Evolutionary conservation across 202 grass and related monocot genomes (phyloP).

Genomic region (Carex sylvatica): DNA sequence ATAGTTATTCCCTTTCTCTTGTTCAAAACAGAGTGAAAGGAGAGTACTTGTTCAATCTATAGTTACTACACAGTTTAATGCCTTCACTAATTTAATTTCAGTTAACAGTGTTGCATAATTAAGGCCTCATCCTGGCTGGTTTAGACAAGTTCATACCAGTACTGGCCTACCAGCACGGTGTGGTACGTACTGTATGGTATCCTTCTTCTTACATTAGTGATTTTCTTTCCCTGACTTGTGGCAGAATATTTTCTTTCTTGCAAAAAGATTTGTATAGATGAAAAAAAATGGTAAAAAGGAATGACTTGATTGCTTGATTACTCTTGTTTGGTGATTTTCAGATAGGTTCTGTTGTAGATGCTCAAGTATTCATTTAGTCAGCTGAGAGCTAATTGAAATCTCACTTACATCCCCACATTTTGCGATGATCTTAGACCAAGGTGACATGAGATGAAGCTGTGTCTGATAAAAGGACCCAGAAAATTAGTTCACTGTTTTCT

Average conservation of each 20-base stretch:
- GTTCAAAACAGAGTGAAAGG: background rate
- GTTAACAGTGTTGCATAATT: background rate
- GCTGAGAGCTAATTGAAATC: background rate
- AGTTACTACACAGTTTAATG: background rate
- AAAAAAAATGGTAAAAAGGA: background rate
- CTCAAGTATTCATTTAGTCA: slow-evolving; percentile 1
- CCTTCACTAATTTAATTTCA: background rate
- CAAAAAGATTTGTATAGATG: background rate
- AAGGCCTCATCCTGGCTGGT: background rate
- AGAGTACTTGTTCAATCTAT: background rate
- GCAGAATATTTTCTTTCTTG: background rate
- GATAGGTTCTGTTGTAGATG: background rate
- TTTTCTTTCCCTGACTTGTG: background rate
- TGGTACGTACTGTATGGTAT: background rate
- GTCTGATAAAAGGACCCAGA: background rate
- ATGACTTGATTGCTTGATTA: background rate
- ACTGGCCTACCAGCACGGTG: background rate
- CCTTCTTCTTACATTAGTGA: background rate
- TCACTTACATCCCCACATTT: background rate
- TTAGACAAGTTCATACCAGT: background rate
- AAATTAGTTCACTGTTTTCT: background rate
- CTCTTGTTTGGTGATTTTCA: background rate
- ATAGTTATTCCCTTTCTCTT: background rate
- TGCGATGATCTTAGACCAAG: background rate
- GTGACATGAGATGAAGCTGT: background rate